Percentiles rank a stretch among this genome's conserved stretches.
Conservation (phyloP, 371 early-diverging fungal species). For the Mortierella sp. region DNA sequence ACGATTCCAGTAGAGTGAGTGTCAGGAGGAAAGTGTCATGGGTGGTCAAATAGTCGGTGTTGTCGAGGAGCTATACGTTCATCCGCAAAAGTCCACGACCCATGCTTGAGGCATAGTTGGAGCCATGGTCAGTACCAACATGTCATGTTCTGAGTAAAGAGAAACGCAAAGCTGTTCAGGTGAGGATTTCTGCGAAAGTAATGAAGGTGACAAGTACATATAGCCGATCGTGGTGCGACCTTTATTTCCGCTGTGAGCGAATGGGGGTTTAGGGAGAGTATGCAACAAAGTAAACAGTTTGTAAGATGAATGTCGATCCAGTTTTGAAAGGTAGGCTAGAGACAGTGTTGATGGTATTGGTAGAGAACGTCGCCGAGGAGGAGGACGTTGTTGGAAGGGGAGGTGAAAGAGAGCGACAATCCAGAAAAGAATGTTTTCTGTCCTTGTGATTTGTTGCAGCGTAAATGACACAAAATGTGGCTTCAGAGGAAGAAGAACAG, state of each 20-base stretch:
- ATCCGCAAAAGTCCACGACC: too few relatives aligned
- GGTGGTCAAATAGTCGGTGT: background rate
- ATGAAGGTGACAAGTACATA: background rate
- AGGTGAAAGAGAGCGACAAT: too few relatives aligned
- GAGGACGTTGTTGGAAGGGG: too few relatives aligned
- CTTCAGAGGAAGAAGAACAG: too few relatives aligned
- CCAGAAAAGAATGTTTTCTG: too few relatives aligned
- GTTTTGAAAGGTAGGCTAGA: background rate
- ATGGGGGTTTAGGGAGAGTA: background rate
- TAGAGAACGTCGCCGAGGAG: too few relatives aligned
- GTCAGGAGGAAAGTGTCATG: background rate
- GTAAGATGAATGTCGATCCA: background rate
- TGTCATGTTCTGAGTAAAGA: background rate
- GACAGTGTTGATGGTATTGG: too few relatives aligned
- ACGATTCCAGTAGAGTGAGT: background rate
- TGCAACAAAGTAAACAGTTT: background rate
- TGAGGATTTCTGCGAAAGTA: background rate
- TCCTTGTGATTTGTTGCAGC: too few relatives aligned
- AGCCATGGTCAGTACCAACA: background rate
- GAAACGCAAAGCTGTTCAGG: background rate
- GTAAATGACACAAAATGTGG: too few relatives aligned
- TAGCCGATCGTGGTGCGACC: background rate
- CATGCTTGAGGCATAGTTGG: too few relatives aligned
- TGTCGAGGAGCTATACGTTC: background rate
- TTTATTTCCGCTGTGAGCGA: background rate